phyloP scores from a whole-genome alignment of 345 rosid species.

The Gossypioides kirkii region DNA sequence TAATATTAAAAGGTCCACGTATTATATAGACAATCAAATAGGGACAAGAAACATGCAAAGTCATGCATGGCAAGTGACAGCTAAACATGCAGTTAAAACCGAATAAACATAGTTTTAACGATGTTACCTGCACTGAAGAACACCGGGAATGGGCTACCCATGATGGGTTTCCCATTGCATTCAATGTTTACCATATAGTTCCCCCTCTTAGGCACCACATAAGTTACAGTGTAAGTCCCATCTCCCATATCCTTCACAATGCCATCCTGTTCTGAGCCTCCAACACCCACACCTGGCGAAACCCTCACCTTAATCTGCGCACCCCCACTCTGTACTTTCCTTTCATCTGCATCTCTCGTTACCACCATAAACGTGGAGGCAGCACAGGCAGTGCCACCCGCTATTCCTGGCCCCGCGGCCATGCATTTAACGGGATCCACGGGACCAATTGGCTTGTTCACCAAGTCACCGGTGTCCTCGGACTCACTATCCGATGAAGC shows the following conservation, averaged over 20 bases:
- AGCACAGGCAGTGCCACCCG: slow-evolving; percentile 92
- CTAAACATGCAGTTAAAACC: background rate
- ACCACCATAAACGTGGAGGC: slow-evolving; percentile 74
- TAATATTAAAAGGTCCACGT: background rate
- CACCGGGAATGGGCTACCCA: slow-evolving; percentile 98
- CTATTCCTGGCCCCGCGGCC: slow-evolving; percentile 87
- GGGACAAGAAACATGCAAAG: background rate
- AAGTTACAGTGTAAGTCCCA: slow-evolving; percentile 80
- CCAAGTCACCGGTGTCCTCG: slow-evolving; percentile 60
- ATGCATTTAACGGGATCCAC: slow-evolving; percentile 83
- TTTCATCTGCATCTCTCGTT: slow-evolving; percentile 83
- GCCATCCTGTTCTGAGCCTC: slow-evolving; percentile 88
- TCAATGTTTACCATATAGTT: slow-evolving; percentile 92
- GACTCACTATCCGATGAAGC: slow-evolving; percentile 64
- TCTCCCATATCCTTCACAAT: slow-evolving; percentile 90
- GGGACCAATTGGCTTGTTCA: slow-evolving; percentile 76
- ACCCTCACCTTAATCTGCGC: slow-evolving; percentile 71
- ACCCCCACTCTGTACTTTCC: slow-evolving; percentile 76
- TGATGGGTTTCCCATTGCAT: slow-evolving; percentile 77
- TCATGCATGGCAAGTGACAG: background rate
- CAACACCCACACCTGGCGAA: slow-evolving; percentile 88
- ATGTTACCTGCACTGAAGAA: slow-evolving; percentile 91
- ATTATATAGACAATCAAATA: background rate
- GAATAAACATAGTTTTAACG: background rate
- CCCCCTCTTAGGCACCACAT: slow-evolving; percentile 95